Base-by-base conservation (phyloP, 257 asterid species). In the Plantago ovata region DNA sequence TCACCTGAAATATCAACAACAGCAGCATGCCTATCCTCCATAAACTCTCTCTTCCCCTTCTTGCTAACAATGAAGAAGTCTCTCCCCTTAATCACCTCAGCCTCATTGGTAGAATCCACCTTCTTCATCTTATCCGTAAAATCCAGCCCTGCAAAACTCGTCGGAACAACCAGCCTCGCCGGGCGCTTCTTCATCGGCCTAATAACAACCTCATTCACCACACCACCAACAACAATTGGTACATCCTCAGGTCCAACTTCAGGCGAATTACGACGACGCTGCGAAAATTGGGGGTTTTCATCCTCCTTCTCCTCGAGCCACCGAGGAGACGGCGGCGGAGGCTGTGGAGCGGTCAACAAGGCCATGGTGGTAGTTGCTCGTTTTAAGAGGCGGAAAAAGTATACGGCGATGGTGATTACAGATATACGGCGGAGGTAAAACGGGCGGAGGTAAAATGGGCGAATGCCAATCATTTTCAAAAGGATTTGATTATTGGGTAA, bases 21-120 rank as follows among this genome's bases (percentile, higher is more conserved):
- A 58, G 58, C 66, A 3, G 74, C 69, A 64, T 79, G 77, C n/a
- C 76, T 61, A 68, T 79, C 85, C 70, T 79, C 85, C 82, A 79
- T 76, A 41, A 70, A 65, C 47, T 70, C 74, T 58, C 85, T 76
- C 38, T 64, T 70, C 16, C 85, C 85, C 70, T 76, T 79, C 73
- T 68, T 79, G 51, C 76, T 58, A 0, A 73, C 85, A 60, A 79
- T 32, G 23, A 67, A 67, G 39, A 53, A 79, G 12, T 74, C 67
- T 62, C 60, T 63, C 2, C 78, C 80, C 45, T 79, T 68, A 45
- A 52, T 41, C 7, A 16, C 57, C 44, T 64, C 76, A 21, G 61
- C 54, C n/a, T 76, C 79, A 38, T 65, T 62, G 59, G 47, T 47
- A 21, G 4, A 40, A 24, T 73, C 77, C 61, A 56, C 11, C 32